Percentiles rank a stretch among this genome's conserved stretches.
Conservation (phyloP, 768 basidiomycete genomes). For the Boletus vermiculosoides region DNA sequence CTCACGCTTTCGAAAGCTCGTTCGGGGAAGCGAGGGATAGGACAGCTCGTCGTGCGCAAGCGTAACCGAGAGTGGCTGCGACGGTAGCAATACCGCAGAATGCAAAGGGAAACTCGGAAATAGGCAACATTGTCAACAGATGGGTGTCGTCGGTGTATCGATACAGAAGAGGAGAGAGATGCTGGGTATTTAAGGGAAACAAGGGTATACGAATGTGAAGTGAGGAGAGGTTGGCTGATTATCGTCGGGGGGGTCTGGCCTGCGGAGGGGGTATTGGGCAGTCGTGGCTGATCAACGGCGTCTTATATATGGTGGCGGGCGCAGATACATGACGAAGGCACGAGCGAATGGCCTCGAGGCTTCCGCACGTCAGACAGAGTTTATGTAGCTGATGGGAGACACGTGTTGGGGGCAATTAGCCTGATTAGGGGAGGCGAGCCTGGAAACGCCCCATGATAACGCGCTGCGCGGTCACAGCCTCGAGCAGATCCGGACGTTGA, state of each 20-base stretch:
- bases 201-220: slow-evolving; percentile 14
- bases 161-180: slow-evolving; percentile 12
- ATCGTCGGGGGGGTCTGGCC: slow-evolving; percentile 20
- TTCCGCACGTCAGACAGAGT: slow-evolving; percentile 19
- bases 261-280: slow-evolving; percentile 20
- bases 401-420: slow-evolving; percentile 20
- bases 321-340: slow-evolving; percentile 24
- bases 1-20: slow-evolving; percentile 30
- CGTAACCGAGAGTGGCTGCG: slow-evolving; percentile 59
- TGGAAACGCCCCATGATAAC: slow-evolving; percentile 5
- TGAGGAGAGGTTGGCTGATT: slow-evolving; percentile 12
- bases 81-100: slow-evolving; percentile 58
- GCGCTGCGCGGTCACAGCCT: slow-evolving; percentile 19
- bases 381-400: slow-evolving; percentile 11
- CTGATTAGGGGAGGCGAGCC: slow-evolving; percentile 11
- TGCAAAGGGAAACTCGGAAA: slow-evolving; percentile 53
- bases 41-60: slow-evolving; percentile 45
- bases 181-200: slow-evolving; percentile 22
- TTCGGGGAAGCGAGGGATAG: slow-evolving; percentile 16
- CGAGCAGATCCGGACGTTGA: slow-evolving; percentile 1
- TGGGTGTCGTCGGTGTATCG: not conserved
- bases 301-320: slow-evolving; percentile 29
- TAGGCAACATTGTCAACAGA: slow-evolving; percentile 42
- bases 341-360: slow-evolving; percentile 34
- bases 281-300: slow-evolving; percentile 28